These are phyloP conservation scores for Aspergillus pseudotamarii DNA, from an alignment of 2,329 filamentous ascomycete genomes.

Conservation along the genomic window DNA sequence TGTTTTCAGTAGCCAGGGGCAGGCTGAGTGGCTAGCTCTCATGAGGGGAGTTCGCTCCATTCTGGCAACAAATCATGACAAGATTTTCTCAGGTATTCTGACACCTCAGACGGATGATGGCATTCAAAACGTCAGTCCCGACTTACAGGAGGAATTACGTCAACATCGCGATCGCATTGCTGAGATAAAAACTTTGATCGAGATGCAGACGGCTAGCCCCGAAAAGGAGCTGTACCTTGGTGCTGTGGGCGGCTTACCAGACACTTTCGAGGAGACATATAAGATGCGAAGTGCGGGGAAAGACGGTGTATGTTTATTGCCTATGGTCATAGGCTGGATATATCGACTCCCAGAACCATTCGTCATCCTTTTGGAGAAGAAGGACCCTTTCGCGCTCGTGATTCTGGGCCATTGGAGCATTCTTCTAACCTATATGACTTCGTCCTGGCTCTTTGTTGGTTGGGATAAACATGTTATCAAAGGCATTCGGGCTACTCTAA, in stretches of 20 bases:
- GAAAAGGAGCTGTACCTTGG: constrained; percentile 10
- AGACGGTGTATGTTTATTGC: constrained; percentile 25
- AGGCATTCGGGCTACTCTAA: constrained; percentile 28
- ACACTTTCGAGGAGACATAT: constrained; percentile 24
- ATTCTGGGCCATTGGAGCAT: constrained; percentile 36
- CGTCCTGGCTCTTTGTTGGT: constrained; percentile 36
- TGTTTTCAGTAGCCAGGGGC: constrained; percentile 33
- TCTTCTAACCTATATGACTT: constrained; percentile 34
- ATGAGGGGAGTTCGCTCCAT: constrained; percentile 35
- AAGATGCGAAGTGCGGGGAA: constrained; percentile 11
- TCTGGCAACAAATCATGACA: constrained; percentile 15
- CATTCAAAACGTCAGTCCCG: constrained; percentile 8
- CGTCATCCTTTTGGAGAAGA: constrained; percentile 27
- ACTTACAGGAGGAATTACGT: constrained; percentile 20
- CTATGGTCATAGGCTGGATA: constrained; percentile 33
- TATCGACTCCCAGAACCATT: constrained; percentile 30
- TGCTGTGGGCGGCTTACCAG: constrained; percentile 17
- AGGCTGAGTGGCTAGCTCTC: constrained; percentile 36
- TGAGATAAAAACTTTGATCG: constrained; percentile 17
- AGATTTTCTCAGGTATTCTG: constrained; percentile 32
- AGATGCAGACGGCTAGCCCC: constrained; percentile 2
- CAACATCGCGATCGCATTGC: constrained; percentile 20
- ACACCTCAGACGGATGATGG: constrained; percentile 5
- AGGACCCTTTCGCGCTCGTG: constrained; percentile 29
- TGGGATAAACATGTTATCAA: constrained; percentile 38